Base-by-base conservation (phyloP, 306 rosid genomes). In the Boehmeria nivea region DNA sequence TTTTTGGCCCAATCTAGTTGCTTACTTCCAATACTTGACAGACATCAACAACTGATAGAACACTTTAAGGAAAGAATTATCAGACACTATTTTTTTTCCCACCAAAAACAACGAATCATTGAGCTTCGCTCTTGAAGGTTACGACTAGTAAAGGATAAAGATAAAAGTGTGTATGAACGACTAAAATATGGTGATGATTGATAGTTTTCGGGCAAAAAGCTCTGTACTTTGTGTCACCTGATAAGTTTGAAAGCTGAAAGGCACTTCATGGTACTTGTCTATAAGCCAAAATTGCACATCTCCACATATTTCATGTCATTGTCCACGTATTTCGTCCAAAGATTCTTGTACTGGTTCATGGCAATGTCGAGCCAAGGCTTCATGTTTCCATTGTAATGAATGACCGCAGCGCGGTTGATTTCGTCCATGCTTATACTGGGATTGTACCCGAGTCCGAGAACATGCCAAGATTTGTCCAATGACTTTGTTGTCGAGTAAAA, bases 341-440 rank as follows among this genome's bases (percentile, higher is more conserved):
- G 88, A 66, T 71, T 79, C 83, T 93, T 93, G 53, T 87, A 93
- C 59, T 93, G 99, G 69, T 93, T 93, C 89, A 93, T 69, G 18
- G 99, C 99, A 65, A 93, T 81, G 67, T 93, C 99, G 15, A 93
- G 95, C 99, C 99, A 93, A 26, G 99, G 99, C 65, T 93, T 93
- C 99, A 87, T 93, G 79, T 83, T 77, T 63, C 99, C 99, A 7
- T 80, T 93, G 86, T 93, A 93, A 76, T 87, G 99, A 65, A 93
- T 87, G 71, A 93, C 94, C 10, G 96, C 95, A 38, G 99, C 96
- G 15, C 88, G 83, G 72, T 64, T 93, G 80, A 93, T 93, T 72
- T 80, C 95, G 43, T 83, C 96, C 96, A 87, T 73, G 84, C 99
- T 87, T 50, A 93, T 87, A 61, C 99, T 83, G 48, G 99, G 99